Evolutionary conservation across 352 stramenopile genomes (phyloP), one percentile per base, ranked within the genome.

Genomic region (Elongisporangium senticosum): DNA sequence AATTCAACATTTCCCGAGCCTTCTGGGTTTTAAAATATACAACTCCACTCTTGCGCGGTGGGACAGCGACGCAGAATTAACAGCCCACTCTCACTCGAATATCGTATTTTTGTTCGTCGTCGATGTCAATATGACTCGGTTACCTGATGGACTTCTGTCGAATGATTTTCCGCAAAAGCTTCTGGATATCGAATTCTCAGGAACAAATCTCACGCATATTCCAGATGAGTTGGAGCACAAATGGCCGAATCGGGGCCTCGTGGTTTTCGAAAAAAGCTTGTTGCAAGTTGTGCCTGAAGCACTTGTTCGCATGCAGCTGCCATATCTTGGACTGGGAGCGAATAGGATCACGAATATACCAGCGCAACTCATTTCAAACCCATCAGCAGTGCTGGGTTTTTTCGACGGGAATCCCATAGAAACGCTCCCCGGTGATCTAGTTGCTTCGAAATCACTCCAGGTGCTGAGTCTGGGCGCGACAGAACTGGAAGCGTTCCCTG

Each of bases 71-170:
- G 61, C 68, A 23, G 64, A 61, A 0, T 17, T 82, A 14, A 71
- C 67, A 2, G 63, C 63, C 22, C 37, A 26, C 0, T n/a, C 62
- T 19, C 68, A 86, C 24, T 61, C 69, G 21, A 33, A 63, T 8
- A 22, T 87, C 15, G 63, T 58, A 0, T 53, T 62, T 5, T 5
- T 84, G 8, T 72, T 61, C 4, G 7, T 83, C 0, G 56, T 76
- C 4, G 54, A 63, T 7, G 63, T 72, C 0, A 50, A 67, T 3
- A 65, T 86, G 52, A 40, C 19, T 1, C 24, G 22, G 10, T 63
- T 88, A 22, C 75, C 75, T 5, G 48, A 52, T 2, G 77, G 71
- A 0, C 55, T 86, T 7, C 52, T 75, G 21, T 62, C 69, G 4
- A 28, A 10, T 0, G 61, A 74, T 55, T 83, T 84, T 24, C 71